Evolutionary conservation across 2,329 filamentous ascomycete species (phyloP), one percentile per base, ranked within the genome.

Genomic region (Aspergillus sp.): DNA sequence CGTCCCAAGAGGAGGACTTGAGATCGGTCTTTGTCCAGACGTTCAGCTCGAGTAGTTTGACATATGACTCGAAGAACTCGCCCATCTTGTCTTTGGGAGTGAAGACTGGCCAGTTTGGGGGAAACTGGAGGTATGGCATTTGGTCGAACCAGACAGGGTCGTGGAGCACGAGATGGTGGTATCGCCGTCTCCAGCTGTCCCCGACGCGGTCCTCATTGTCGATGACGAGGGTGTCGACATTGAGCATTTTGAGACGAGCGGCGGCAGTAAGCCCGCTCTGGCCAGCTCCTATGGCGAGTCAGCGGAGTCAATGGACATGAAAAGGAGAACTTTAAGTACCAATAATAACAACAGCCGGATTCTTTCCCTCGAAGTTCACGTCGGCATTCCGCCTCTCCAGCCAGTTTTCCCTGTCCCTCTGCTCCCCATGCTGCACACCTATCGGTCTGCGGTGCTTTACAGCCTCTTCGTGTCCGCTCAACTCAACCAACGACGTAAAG

Each of bases 51-150:
- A 83, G 63, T 0, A 75, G 55, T 4, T 62, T 68, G 1, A 71
- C 78, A 42, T 84, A 83, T 0, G 69, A 61, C 42, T 82, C 78
- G 39, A 83, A 76, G 58, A 75, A 84, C 26, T 81, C 75, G 1
- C 67, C 80, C 0, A 82, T 61, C 48, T 83, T 83, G 52, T 83
- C 78, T 48, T 82, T 83, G 4, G 78, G 77, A 0, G 78, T 81
- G 52, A 80, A 84, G 11, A 80, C 61, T 3, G 79, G 79, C 79
- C 79, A 84, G 32, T 69, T 68, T 0, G 67, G 48, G 0, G 79
- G 80, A 48, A 82, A 84, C 0, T 61, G 58, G 3, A 84, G 44
- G 49, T 80, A 83, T 0, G 79, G 74, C 61, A 81, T 60, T 45
- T 67, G 63, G 31, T 61, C 58, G 34, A 60, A 66, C 53, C 63